Percentiles rank a stretch among this genome's conserved stretches.
Conservation (phyloP, 768 basidiomycete genomes). For the Collybia sp. region DNA sequence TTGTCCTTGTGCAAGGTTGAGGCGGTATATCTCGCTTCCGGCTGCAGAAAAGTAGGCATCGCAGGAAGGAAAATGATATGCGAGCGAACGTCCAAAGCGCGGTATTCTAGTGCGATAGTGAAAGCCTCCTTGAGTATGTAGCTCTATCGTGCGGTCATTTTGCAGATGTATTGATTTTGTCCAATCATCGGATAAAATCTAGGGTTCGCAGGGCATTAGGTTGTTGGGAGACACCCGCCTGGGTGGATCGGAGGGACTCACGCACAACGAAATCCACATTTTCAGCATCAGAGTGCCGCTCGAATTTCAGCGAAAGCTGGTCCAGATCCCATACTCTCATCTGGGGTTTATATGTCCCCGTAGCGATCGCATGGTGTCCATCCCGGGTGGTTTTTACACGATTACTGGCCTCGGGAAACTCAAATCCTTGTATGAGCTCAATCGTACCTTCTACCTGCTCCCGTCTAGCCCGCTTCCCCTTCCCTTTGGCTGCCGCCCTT, state of each 20-base stretch:
- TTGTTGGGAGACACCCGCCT: neutral
- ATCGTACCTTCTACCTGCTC: constrained; percentile 83
- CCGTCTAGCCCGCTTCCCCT: constrained; percentile 59
- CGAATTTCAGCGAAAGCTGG: constrained; percentile 90
- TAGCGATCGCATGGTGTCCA: constrained; percentile 89
- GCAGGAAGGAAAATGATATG: constrained; percentile 92
- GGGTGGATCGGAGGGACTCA: constrained; percentile 34
- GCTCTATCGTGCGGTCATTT: constrained; percentile 88
- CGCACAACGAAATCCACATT: constrained; percentile 98
- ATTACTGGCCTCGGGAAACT: constrained; percentile 96
- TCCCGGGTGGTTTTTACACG: constrained; percentile 87
- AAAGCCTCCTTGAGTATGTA: constrained; percentile 92
- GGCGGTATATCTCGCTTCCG: constrained; percentile 84
- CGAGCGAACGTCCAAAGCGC: constrained; percentile 86
- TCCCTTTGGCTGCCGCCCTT: constrained; percentile 53
- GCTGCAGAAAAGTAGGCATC: constrained; percentile 84
- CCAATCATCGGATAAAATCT: constrained; percentile 98
- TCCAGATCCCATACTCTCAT: constrained; percentile 95
- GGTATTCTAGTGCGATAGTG: constrained; percentile 95
- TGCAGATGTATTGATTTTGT: constrained; percentile 97
- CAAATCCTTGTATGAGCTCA: constrained; percentile 93
- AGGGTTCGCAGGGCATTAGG: constrained; percentile 6
- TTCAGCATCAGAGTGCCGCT: constrained; percentile 92
- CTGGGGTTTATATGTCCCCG: constrained; percentile 97
- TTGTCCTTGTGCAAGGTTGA: constrained; percentile 93